phyloP scores from a whole-genome alignment of 306 rosid species.

The Mimosa pudica region DNA sequence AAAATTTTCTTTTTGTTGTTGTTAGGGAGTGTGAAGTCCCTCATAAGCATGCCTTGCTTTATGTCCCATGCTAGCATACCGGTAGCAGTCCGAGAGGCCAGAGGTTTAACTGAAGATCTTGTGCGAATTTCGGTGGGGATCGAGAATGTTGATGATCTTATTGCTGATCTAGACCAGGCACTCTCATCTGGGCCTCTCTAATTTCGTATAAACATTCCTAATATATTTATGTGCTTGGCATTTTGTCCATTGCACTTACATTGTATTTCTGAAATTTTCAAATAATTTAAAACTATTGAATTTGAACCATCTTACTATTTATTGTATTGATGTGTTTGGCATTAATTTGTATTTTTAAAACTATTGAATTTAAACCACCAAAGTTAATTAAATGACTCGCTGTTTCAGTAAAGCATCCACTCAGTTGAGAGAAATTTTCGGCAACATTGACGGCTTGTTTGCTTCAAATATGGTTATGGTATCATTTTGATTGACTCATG shows the following conservation, averaged over 20 bases:
- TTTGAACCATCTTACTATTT: too few relatives aligned
- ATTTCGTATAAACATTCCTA: conserved; percentile 1
- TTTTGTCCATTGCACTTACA: neutral
- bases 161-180: conserved; percentile 69
- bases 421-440: neutral
- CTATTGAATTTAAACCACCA: neutral
- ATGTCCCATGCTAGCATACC: conserved; percentile 95
- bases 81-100: conserved; percentile 67
- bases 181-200: conserved; percentile 66
- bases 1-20: conserved; percentile 17
- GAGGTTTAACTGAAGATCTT: conserved; percentile 88
- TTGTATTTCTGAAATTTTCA: neutral
- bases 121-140: conserved; percentile 88
- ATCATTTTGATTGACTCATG: neutral
- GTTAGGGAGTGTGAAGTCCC: conserved; percentile 90
- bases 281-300: neutral
- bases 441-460: neutral
- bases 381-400: neutral
- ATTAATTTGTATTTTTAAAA: neutral
- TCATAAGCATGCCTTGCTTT: conserved; percentile 84
- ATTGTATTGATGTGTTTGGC: too few relatives aligned
- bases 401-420: neutral
- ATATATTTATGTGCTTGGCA: neutral
- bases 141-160: conserved; percentile 81
- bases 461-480: neutral